phyloP scores from a whole-genome alignment of 768 basidiomycete genomes.

The Leccinum aurantiacum region DNA sequence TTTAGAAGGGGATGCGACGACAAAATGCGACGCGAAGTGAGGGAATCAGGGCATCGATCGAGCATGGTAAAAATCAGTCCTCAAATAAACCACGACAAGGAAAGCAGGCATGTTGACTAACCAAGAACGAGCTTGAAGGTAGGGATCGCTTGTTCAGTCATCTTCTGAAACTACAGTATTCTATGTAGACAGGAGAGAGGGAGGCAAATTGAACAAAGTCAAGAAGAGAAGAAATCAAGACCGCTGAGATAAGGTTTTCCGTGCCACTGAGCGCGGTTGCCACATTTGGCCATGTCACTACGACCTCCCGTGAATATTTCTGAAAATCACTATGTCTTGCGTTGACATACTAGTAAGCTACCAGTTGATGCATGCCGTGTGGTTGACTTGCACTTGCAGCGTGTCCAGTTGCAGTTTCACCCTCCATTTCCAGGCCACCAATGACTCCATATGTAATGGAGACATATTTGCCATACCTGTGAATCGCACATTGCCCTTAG shows the following conservation, averaged over 20 bases:
- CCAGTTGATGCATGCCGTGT: background rate
- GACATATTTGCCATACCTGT: background rate
- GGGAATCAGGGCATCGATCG: conserved; percentile 51
- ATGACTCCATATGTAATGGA: background rate
- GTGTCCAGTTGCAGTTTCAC: background rate
- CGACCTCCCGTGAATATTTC: background rate
- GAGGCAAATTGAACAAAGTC: conserved; percentile 24
- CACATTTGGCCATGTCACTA: conserved; percentile 21
- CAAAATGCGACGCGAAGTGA: conserved; percentile 10
- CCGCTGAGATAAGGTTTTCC: conserved; percentile 38
- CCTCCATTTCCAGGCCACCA: background rate
- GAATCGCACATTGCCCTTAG: background rate
- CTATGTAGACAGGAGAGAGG: conserved; percentile 22
- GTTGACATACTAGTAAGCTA: conserved; percentile 1
- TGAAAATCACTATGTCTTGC: background rate
- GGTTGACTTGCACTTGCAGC: background rate
- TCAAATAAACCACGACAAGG: conserved; percentile 9
- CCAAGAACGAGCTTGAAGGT: conserved; percentile 99
- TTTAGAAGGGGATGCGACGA: conserved; percentile 7
- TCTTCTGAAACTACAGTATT: conserved; percentile 32
- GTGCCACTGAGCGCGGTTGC: conserved; percentile 29
- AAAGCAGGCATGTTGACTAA: conserved; percentile 40
- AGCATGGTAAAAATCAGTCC: conserved; percentile 31
- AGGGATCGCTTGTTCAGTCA: conserved; percentile 51
- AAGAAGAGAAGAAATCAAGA: conserved; percentile 34